Conservation (phyloP, 345 rosid genomes). For the Lenwebbia sp. region DNA sequence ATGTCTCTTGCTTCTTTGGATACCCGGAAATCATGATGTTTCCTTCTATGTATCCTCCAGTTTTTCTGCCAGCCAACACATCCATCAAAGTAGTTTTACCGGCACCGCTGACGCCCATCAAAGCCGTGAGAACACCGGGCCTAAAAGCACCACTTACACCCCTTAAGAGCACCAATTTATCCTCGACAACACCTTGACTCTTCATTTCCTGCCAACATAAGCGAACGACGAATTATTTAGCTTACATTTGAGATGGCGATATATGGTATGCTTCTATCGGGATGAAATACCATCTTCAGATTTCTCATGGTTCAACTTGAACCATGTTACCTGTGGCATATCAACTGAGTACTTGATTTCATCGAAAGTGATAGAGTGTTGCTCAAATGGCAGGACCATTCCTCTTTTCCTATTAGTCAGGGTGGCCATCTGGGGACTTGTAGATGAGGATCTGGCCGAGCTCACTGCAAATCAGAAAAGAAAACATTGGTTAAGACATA, state of each 20-base stretch:
- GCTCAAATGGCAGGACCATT: slow-evolving; percentile 59
- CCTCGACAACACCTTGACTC: slow-evolving; percentile 23
- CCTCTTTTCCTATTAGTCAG: slow-evolving; percentile 21
- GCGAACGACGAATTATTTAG: neutral
- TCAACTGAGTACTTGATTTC: slow-evolving; percentile 35
- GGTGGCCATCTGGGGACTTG: neutral
- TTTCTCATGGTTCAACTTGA: neutral
- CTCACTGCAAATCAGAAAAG: neutral
- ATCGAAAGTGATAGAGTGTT: slow-evolving; percentile 38
- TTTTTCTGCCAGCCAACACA: slow-evolving; percentile 46
- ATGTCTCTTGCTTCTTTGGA: slow-evolving; percentile 53
- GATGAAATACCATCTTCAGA: neutral
- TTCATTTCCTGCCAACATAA: slow-evolving; percentile 33
- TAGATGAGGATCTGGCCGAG: neutral
- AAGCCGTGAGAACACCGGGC: slow-evolving; percentile 50
- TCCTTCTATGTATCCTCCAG: slow-evolving; percentile 44
- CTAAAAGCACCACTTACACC: slow-evolving; percentile 41
- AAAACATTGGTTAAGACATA: neutral
- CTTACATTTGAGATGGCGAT: neutral
- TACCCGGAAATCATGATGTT: slow-evolving; percentile 31
- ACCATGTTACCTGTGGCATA: slow-evolving; percentile 41
- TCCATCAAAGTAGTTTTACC: slow-evolving; percentile 58
- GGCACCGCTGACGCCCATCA: slow-evolving; percentile 52
- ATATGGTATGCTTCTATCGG: neutral
- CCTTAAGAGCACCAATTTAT: slow-evolving; percentile 34